Evolutionary conservation across 768 basidiomycete species (phyloP).

Genomic region (Mycena metata): DNA sequence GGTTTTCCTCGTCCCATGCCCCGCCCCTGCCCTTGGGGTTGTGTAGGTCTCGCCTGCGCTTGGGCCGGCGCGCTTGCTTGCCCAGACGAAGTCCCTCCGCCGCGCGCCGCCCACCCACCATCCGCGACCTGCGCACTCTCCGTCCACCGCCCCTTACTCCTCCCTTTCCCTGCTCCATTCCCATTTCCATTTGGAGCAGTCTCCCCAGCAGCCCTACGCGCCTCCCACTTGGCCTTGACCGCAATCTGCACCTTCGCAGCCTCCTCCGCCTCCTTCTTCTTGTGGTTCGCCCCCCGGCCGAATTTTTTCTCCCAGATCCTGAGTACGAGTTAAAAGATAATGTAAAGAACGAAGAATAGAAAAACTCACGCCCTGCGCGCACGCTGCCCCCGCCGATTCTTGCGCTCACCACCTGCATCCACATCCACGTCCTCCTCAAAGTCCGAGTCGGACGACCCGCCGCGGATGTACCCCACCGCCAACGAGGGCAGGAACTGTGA

Average conservation of each 20-base stretch:
- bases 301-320: conserved; percentile 99
- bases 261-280: conserved; percentile 69
- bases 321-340: conserved; percentile 12
- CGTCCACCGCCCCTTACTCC: conserved; percentile 24
- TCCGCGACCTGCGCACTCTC: conserved; percentile 29
- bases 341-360: background rate
- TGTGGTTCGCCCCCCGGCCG: conserved; percentile 91
- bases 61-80: background rate
- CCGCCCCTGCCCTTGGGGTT: background rate
- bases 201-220: conserved; percentile 26
- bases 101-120: conserved; percentile 32
- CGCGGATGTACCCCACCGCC: conserved; percentile 85
- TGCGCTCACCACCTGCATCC: conserved; percentile 65
- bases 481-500: conserved; percentile 91
- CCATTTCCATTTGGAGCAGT: conserved; percentile 22
- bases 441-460: conserved; percentile 85
- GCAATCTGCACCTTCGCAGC: conserved; percentile 39
- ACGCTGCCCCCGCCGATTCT: conserved; percentile 92
- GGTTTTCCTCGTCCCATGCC: background rate
- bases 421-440: conserved; percentile 74
- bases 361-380: conserved; percentile 91
- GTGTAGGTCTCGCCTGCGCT: background rate
- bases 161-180: conserved; percentile 21
- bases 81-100: background rate
- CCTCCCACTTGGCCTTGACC: conserved; percentile 25